phyloP scores from a whole-genome alignment of 805 yeast species.

The Metschnikowia aberdeeniae region DNA sequence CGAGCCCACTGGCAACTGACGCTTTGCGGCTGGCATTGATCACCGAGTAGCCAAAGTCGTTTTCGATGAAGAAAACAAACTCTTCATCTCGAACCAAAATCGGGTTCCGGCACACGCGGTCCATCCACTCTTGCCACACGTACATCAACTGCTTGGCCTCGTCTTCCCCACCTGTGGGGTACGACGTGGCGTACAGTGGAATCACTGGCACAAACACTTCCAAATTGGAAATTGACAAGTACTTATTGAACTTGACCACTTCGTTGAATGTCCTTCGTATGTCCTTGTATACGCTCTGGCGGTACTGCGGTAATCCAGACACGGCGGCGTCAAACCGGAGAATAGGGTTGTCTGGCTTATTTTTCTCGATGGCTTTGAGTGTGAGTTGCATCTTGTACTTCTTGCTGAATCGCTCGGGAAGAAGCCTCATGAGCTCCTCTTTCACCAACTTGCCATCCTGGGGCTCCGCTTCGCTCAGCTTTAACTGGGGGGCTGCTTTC shows the following conservation, averaged over 20 bases:
- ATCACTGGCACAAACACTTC: conserved; percentile 92
- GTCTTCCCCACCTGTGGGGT: conserved; percentile 81
- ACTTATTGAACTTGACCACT: conserved; percentile 68
- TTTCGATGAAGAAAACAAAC: conserved; percentile 75
- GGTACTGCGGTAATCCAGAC: conserved; percentile 64
- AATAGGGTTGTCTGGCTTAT: conserved; percentile 73
- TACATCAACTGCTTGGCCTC: conserved; percentile 54
- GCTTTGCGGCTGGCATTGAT: conserved; percentile 53
- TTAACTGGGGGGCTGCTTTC: neutral
- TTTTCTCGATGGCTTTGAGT: conserved; percentile 68
- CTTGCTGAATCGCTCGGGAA: conserved; percentile 49
- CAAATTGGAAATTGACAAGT: conserved; percentile 73
- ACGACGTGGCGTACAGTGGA: conserved; percentile 71
- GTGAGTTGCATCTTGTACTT: conserved; percentile 46
- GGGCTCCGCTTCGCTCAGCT: conserved; percentile 1
- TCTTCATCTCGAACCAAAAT: conserved; percentile 85
- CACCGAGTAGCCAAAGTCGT: conserved; percentile 64
- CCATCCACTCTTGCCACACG: conserved; percentile 83
- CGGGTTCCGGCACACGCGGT: conserved; percentile 68
- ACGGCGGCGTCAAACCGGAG: conserved; percentile 57
- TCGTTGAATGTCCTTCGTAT: conserved; percentile 80
- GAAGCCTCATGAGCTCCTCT: conserved; percentile 39
- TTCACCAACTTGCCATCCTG: conserved; percentile 25
- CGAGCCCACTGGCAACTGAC: conserved; percentile 75
- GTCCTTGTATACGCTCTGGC: conserved; percentile 66